Conservation (phyloP, 2,329 filamentous ascomycete genomes). For the Xylaria sp. region DNA sequence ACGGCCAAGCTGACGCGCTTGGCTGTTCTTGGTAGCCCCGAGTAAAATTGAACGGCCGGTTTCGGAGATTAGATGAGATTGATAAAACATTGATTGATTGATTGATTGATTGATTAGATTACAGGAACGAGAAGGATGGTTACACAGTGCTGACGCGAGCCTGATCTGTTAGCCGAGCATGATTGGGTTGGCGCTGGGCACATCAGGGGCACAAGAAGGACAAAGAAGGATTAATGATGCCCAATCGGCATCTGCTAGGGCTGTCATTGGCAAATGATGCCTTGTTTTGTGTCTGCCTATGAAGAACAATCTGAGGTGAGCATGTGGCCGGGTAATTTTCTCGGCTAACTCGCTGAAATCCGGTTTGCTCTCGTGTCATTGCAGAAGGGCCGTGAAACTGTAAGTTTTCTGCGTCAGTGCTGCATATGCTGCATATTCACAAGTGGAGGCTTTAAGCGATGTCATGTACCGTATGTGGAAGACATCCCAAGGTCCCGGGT, state of each 20-base stretch:
- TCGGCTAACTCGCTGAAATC: not conserved
- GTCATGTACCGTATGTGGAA: constrained; percentile 7
- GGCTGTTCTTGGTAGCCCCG: constrained; percentile 16
- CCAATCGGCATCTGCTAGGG: not conserved
- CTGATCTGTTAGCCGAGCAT: not conserved
- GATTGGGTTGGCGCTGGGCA: not conserved
- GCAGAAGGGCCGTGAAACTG: not conserved
- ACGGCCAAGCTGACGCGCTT: constrained; percentile 15
- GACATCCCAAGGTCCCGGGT: constrained; percentile 18
- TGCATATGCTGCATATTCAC: not conserved
- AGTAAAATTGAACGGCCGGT: constrained; percentile 19
- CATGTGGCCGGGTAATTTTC: not conserved
- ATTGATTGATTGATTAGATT: constrained; percentile 48
- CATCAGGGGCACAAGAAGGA: not conserved
- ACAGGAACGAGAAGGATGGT: constrained; percentile 16
- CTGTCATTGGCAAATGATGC: not conserved
- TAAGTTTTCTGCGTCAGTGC: not conserved
- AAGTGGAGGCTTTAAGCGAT: not conserved
- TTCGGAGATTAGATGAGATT: constrained; percentile 46
- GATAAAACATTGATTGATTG: constrained; percentile 35
- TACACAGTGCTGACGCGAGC: constrained; percentile 5
- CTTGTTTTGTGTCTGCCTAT: no score
- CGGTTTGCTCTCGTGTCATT: not conserved
- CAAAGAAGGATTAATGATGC: not conserved
- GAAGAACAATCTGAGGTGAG: not conserved